A percentile compares a stretch with the other conserved stretches of the same genome.
Conservation (phyloP, 2,329 filamentous ascomycete species). For the Exophiala sp. region DNA sequence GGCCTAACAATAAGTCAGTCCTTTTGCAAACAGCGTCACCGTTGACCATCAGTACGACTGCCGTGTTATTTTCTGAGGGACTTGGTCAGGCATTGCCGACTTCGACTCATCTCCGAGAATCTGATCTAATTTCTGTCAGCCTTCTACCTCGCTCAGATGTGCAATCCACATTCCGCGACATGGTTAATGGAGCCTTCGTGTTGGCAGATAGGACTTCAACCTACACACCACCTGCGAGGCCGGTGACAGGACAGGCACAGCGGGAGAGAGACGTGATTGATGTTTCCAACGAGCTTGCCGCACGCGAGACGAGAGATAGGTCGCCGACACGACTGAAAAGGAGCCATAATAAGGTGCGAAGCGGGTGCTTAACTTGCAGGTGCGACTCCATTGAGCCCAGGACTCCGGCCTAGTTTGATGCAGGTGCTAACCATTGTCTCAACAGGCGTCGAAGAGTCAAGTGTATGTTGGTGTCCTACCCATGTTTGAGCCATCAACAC, state of each 20-base stretch:
- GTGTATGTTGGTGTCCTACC: constrained; percentile 12
- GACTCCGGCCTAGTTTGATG: background rate
- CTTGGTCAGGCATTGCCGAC: too few species aligned
- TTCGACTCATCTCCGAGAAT: background rate
- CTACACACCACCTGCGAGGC: background rate
- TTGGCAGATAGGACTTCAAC: constrained; percentile 8
- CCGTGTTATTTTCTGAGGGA: too few species aligned
- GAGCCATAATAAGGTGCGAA: constrained; percentile 19
- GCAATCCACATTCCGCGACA: background rate
- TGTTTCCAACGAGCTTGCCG: background rate
- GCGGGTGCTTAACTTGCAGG: constrained; percentile 19
- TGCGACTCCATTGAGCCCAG: background rate
- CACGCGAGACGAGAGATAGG: constrained; percentile 1
- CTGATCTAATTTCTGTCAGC: background rate
- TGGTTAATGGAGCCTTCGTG: constrained; percentile 13
- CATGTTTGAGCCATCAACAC: background rate
- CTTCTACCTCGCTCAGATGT: constrained; percentile 4
- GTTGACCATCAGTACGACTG: too few species aligned
- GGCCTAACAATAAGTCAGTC: too few species aligned
- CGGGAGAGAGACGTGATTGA: too few species aligned
- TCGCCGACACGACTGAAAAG: constrained; percentile 18
- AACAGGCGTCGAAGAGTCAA: constrained; percentile 20
- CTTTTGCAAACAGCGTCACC: too few species aligned
- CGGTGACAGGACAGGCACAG: background rate
- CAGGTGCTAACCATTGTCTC: background rate